phyloP scores from a whole-genome alignment of 495 filamentous ascomycete species.

The Trichocladium antarcticum region DNA sequence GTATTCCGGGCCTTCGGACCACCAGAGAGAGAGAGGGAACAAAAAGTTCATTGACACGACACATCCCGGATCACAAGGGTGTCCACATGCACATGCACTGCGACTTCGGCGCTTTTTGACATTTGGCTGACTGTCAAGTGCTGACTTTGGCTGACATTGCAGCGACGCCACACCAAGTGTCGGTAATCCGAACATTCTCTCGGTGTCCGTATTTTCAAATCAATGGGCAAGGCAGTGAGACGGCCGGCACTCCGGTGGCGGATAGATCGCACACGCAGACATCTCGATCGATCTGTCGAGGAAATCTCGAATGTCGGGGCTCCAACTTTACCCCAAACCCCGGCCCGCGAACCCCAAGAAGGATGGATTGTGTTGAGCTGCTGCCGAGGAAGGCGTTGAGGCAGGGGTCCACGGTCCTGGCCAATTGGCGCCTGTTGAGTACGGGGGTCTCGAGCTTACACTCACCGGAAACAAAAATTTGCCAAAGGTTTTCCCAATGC shows the following conservation, averaged over 20 bases:
- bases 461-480: no score
- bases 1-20: slow-evolving; percentile 12
- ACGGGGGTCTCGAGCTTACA: no score
- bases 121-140: no score
- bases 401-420: neutral
- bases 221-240: no score
- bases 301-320: neutral
- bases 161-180: no score
- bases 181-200: no score
- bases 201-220: no score
- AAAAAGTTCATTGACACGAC: slow-evolving; percentile 1
- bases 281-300: neutral
- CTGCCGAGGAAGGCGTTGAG: slow-evolving; percentile 18
- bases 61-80: neutral
- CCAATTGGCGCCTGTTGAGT: slow-evolving; percentile 11
- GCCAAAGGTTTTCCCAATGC: no score
- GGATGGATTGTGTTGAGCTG: slow-evolving; percentile 13
- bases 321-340: slow-evolving; percentile 2
- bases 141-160: neutral
- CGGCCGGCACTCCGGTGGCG: no score
- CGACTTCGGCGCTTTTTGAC: neutral
- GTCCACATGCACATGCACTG: neutral
- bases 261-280: neutral
- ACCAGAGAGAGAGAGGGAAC: neutral
- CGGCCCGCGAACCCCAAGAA: slow-evolving; percentile 9